A percentile compares a stretch with the other conserved stretches of the same genome.
Conservation (phyloP, 2,329 filamentous ascomycete species). For the Aspergillus niger region DNA sequence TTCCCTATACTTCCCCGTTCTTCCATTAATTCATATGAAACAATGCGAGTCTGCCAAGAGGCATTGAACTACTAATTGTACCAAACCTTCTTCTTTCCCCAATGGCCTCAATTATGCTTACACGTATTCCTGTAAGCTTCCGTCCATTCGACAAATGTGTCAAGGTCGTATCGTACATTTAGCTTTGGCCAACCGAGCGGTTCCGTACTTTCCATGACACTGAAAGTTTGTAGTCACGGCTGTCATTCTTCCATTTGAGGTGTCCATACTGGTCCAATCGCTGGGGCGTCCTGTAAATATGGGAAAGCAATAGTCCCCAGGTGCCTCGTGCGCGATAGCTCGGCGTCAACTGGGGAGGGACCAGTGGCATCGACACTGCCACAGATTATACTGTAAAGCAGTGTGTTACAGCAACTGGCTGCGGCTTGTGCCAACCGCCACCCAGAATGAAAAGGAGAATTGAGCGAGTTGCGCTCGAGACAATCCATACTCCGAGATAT, state of each 20-base stretch:
- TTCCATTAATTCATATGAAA: not conserved
- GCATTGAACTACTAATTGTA: not conserved
- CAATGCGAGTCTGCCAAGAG: not conserved
- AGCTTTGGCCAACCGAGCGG: not conserved
- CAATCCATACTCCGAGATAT: conserved; percentile 9
- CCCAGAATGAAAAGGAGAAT: not conserved
- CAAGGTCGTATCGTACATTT: not conserved
- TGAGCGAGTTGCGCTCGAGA: not conserved
- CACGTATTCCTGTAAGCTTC: not conserved
- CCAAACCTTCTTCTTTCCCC: not conserved
- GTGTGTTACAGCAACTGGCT: not conserved
- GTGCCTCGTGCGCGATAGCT: not conserved
- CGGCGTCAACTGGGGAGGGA: not conserved
- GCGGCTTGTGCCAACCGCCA: not conserved
- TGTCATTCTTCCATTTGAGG: not conserved
- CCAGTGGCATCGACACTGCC: not conserved
- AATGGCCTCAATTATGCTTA: not conserved
- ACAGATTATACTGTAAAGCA: not conserved
- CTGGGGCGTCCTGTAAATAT: too few species aligned
- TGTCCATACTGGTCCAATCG: not conserved
- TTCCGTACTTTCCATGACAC: not conserved
- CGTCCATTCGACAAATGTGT: not conserved
- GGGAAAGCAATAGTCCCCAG: not conserved
- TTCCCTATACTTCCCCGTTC: not conserved
- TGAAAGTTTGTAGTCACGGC: not conserved